phyloP scores from a whole-genome alignment of 495 filamentous ascomycete genomes.

The Penicillium goetzii region DNA sequence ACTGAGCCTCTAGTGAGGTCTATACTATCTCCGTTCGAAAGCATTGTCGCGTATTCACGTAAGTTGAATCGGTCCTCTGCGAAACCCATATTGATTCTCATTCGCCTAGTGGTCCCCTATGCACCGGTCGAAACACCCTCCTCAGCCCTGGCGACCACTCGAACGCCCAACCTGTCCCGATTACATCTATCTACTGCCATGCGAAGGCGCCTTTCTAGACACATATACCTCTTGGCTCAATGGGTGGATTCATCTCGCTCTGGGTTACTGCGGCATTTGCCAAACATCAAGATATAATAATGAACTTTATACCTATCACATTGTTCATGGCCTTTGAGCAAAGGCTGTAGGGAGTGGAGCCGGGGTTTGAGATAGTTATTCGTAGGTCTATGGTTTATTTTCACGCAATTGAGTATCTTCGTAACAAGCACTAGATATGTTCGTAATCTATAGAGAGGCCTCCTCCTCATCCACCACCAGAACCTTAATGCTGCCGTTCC shows the following conservation, averaged over 20 bases:
- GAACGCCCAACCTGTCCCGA: conserved; percentile 31
- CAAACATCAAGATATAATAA: neutral
- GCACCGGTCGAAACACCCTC: conserved; percentile 36
- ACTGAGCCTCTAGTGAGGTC: conserved; percentile 22
- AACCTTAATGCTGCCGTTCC: conserved; percentile 60
- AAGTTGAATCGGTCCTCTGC: conserved; percentile 10
- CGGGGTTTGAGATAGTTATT: neutral
- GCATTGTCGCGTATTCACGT: conserved; percentile 36
- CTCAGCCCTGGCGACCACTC: conserved; percentile 33
- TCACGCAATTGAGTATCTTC: neutral
- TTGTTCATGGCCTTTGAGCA: too few relatives aligned
- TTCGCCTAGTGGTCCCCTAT: conserved; percentile 27
- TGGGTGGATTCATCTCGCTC: neutral
- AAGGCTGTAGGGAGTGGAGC: neutral
- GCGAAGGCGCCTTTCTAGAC: conserved; percentile 15
- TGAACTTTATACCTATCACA: neutral
- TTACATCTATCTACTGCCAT: conserved; percentile 36
- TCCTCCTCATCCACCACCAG: conserved; percentile 60
- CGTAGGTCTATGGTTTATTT: neutral
- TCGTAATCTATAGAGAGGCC: conserved; percentile 27
- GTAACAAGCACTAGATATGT: neutral
- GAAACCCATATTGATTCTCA: neutral
- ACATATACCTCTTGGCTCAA: neutral
- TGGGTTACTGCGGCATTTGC: neutral
- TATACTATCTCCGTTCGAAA: conserved; percentile 30